phyloP scores from a whole-genome alignment of 2,329 filamentous ascomycete species.

The Trichothecium roseum region DNA sequence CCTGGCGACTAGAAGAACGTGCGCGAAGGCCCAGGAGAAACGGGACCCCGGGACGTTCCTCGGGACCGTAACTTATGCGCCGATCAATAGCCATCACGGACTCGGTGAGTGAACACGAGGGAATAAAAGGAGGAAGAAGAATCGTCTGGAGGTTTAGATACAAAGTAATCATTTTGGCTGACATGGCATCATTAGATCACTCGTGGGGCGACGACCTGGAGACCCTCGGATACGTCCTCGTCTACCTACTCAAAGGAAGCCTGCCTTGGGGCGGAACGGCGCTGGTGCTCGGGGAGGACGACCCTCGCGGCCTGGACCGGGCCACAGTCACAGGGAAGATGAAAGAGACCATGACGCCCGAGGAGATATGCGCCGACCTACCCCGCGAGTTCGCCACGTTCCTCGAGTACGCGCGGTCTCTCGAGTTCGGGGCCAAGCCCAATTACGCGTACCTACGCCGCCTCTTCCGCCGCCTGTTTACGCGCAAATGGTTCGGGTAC shows the following conservation, averaged over 20 bases:
- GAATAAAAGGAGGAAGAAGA: not conserved
- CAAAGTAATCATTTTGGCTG: constrained; percentile 26
- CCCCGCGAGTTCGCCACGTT: constrained; percentile 69
- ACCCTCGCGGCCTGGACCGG: too few species aligned
- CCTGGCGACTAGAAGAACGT: too few species aligned
- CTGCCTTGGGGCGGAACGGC: constrained; percentile 66
- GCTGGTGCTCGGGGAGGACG: constrained; percentile 63
- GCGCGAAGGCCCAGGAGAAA: too few species aligned
- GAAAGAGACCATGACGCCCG: constrained; percentile 45
- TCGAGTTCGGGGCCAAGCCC: constrained; percentile 66
- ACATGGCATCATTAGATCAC: constrained; percentile 63
- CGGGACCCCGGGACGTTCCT: too few species aligned
- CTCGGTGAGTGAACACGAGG: constrained; percentile 7
- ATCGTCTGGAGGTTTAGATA: not conserved
- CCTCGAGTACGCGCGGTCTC: constrained; percentile 63
- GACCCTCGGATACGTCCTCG: constrained; percentile 66
- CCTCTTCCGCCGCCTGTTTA: constrained; percentile 65
- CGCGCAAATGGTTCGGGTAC: constrained; percentile 63
- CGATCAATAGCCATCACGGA: constrained; percentile 9
- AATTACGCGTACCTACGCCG: constrained; percentile 67
- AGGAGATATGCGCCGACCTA: constrained; percentile 64
- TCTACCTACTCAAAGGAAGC: constrained; percentile 65
- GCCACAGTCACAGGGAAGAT: constrained; percentile 17
- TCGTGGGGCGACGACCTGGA: too few species aligned
- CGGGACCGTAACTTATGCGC: too few species aligned